phyloP scores from a whole-genome alignment of 2,329 filamentous ascomycete genomes.

The Colletotrichum sp. region DNA sequence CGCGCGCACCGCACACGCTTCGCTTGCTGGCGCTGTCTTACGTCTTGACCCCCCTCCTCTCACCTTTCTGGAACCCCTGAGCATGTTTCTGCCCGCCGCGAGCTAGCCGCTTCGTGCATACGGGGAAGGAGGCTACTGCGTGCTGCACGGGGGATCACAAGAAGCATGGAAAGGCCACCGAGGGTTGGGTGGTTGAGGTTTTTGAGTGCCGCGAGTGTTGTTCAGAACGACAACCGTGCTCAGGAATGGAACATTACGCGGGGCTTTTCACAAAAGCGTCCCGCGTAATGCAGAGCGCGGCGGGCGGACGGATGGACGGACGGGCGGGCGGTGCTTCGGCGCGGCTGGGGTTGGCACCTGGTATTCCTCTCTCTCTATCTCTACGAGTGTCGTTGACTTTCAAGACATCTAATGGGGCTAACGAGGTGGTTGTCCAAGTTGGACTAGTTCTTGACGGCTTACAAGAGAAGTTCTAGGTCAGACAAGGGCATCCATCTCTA shows the following conservation, averaged over 20 bases:
- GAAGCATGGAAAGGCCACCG: background rate
- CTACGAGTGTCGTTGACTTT: background rate
- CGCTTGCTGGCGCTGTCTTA: background rate
- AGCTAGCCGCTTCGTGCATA: background rate
- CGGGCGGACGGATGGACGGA: background rate
- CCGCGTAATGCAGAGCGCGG: too few species aligned
- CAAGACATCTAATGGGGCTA: constrained; percentile 1
- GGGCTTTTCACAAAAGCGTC: too few species aligned
- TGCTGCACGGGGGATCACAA: background rate
- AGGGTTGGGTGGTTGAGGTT: background rate
- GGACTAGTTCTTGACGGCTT: background rate
- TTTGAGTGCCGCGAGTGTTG: background rate
- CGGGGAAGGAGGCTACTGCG: background rate
- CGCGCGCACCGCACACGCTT: background rate
- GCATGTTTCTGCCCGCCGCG: background rate
- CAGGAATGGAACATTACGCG: background rate
- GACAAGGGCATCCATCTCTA: background rate
- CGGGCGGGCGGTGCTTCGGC: background rate
- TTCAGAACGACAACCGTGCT: background rate
- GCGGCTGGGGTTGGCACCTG: background rate
- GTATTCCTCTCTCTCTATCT: background rate
- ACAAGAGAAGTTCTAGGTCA: background rate
- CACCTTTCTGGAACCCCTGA: background rate
- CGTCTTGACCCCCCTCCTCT: background rate
- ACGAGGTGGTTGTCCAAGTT: constrained; percentile 17